Base-by-base conservation (phyloP, 2,329 filamentous ascomycete species). In the Diatrype stigma region DNA sequence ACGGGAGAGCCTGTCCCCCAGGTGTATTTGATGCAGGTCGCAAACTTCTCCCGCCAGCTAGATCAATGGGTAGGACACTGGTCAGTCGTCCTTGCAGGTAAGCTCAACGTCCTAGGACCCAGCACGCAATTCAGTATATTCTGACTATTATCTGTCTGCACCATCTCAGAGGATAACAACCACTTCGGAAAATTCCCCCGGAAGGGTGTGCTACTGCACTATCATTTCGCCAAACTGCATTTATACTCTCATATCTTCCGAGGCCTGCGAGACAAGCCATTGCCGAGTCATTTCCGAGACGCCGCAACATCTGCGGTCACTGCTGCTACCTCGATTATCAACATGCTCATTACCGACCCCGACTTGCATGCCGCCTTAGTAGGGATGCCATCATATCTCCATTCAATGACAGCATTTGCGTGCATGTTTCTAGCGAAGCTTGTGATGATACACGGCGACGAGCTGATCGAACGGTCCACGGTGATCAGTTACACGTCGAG, bases 381-480 rank as follows among this genome's bases (percentile, higher is more conserved):
- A 55, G 73, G 76, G 1, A 75, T 79, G 62, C 76, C 77, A 2
- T 73, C 74, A 3, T 79, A 78, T 46, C 69, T 78, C 42, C 73
- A 77, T 51, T 75, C 73, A 42, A 80, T 79, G 77, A 77, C 75
- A 0, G 75, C 73, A 0, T 79, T 79, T 51, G 75, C 77, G 1
- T 78, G 74, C 57, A 74, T 78, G 56, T 79, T 80, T 52, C 66
- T 79, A 1, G 69, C 77, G 34, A 77, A 78, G 53, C 64, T 78
- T 1, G 68, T 74, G 1, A 67, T 70, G 22, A 75, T 73, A 26
- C 70, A 74, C 54, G 60, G 64, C 0, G 67, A 67, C 6, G 65
- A 67, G 3, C 64, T 74, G 2, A 67, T 75, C 12, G 67, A 73
- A 14, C 62, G 67, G 3, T 57, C 60, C 1, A 57, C 65, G 1